Conservation (phyloP, 495 filamentous ascomycete species). For the Aspergillus carlsbadensis region DNA sequence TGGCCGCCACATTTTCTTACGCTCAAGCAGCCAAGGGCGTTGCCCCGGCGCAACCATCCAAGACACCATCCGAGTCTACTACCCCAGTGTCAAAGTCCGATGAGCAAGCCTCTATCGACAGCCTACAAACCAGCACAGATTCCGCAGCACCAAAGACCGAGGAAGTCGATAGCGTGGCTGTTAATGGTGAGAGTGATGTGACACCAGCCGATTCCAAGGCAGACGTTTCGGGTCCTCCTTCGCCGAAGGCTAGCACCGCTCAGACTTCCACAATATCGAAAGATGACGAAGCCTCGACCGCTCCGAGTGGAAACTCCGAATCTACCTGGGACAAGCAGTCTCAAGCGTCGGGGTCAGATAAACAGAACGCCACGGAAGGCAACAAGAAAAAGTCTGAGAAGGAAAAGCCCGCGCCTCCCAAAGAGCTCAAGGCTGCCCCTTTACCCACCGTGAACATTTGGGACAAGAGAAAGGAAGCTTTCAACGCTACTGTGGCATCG, state of each 20-base stretch:
- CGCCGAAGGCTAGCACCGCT: conserved; percentile 64
- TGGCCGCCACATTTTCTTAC: conserved; percentile 73
- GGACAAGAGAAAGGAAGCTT: conserved; percentile 70
- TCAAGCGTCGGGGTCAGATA: conserved; percentile 49
- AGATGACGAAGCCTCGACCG: conserved; percentile 67
- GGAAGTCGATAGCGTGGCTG: conserved; percentile 29
- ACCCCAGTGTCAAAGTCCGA: conserved; percentile 28
- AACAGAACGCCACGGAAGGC: conserved; percentile 30
- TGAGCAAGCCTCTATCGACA: conserved; percentile 25
- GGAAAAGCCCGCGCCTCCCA: conserved; percentile 54
- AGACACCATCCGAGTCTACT: conserved; percentile 34
- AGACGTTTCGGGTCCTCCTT: conserved; percentile 58
- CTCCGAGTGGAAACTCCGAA: conserved; percentile 63
- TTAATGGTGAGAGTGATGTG: conserved; percentile 30
- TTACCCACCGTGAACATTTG: conserved; percentile 82
- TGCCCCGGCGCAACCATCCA: conserved; percentile 41
- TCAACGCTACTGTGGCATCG: conserved; percentile 48
- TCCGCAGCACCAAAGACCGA: conserved; percentile 27
- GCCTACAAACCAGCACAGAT: conserved; percentile 17
- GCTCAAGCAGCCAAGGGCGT: conserved; percentile 89
- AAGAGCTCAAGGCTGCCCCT: conserved; percentile 76
- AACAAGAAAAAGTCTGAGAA: conserved; percentile 44
- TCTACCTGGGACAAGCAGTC: conserved; percentile 67
- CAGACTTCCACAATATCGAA: conserved; percentile 62
- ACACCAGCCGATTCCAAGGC: conserved; percentile 33